phyloP scores from a whole-genome alignment of 352 stramenopile genomes.

The Phytophthora pistaciae region DNA sequence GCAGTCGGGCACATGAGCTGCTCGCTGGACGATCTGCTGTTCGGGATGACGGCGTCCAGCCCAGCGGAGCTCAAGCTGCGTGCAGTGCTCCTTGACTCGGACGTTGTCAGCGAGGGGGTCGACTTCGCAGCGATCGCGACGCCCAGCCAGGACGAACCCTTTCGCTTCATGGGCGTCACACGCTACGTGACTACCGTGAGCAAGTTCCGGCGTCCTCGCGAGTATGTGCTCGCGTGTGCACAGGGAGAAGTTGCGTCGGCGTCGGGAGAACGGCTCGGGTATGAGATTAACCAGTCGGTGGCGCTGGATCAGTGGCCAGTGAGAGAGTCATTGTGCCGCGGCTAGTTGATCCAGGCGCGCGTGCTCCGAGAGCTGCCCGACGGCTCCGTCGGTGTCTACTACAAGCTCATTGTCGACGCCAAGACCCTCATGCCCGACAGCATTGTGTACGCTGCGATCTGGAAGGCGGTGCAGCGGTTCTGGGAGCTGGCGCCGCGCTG shows the following conservation, averaged over 20 bases:
- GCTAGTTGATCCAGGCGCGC: background rate
- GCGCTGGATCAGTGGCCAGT: background rate
- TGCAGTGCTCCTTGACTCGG: background rate
- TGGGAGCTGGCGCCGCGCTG: background rate
- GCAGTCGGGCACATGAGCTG: background rate
- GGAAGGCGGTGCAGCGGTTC: background rate
- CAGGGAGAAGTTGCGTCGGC: background rate
- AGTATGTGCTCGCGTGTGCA: background rate
- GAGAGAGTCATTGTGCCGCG: background rate
- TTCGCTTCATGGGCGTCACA: background rate
- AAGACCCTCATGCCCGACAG: conserved; percentile 1
- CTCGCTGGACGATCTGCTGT: background rate
- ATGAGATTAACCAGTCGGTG: background rate
- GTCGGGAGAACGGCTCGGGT: background rate
- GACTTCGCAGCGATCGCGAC: background rate
- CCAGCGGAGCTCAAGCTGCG: background rate
- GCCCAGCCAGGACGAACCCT: background rate
- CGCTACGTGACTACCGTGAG: conserved; percentile 1
- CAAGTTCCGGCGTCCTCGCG: background rate
- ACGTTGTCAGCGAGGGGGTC: background rate
- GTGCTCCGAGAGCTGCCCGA: conserved; percentile 2
- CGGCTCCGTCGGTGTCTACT: background rate
- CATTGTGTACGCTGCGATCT: background rate
- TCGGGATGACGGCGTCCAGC: background rate
- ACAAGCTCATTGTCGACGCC: conserved; percentile 1